Base-by-base conservation (phyloP, 495 filamentous ascomycete species). In the Xylaria bambusicola region DNA sequence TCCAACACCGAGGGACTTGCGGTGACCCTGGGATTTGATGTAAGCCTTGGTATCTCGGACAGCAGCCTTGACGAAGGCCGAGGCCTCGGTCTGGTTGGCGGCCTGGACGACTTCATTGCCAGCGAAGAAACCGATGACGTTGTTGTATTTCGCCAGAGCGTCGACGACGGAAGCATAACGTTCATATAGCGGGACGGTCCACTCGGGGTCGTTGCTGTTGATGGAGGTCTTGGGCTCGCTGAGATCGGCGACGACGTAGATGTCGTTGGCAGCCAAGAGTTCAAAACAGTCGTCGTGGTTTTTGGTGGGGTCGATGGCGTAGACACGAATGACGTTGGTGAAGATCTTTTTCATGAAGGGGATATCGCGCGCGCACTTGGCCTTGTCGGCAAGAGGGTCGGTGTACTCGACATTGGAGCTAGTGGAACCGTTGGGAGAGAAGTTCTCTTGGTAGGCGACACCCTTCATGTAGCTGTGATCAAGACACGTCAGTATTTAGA, bases 1-100 rank as follows among this genome's bases (percentile, higher is more conserved):
- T 66, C 91, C 91, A 70, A 97, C 87, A 53, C 80, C 75, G 31
- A 92, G 79, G 73, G 94, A 89, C 45, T 77, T 77, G 31, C 68
- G 68, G 57, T 71, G 68, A 15, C 60, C 63, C 75, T 89, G 86
- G 41, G 73, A 62, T 74, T 86, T 89, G 78, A 98, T 96, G 75
- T 98, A 96, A n/a, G 82, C 80, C 82, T 98, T 98, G 78, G 85
- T 91, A 72, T 98, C 93, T 62, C 93, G 92, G 46, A 97, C 91
- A 23, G 94, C 92, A 58, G 94, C 94, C 82, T 98, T 98, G 71
- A 97, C 93, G 68, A 90, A 98, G 58, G 93, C 91, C 53, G 88
- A 88, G 27, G 93, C 90, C 56, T 80, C 75, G 33, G 93, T 97
- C 73, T 93, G 96, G 73, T 82, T 86, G 48, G 80, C 73, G 47